Base-by-base conservation (phyloP, 805 yeast species). In the Yamadazyma philogaea region DNA sequence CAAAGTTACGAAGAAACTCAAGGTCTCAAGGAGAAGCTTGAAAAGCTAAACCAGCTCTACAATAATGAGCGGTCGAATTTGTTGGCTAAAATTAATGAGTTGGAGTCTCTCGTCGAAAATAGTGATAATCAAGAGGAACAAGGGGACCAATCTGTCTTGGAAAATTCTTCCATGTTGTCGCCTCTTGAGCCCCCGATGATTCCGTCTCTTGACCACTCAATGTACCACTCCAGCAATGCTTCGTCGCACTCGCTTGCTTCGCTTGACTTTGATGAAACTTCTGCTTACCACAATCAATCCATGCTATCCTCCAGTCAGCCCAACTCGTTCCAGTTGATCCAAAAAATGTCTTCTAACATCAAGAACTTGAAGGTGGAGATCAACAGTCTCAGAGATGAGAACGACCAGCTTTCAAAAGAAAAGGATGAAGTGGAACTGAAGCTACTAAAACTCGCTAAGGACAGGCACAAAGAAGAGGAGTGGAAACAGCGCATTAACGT, bases 301-400 rank as follows among this genome's bases (percentile, higher is more conserved):
- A 31, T 20, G 32, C 14, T 39, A 7, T 10, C 27, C 4, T 19
- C 33, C 10, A 17, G 24, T n/a, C 35, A 30, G n/a, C 28, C 38
- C 11, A 37, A 41, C 20, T 44, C 48, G 16, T 73, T 82, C 34
- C 96, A 85, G 56, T 59, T 87, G 40, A 76, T 87, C 37, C 80
- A 84, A 47, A 86, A 83, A 53, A 73, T 93, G 72, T 81, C 90
- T 35, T 66, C 86, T 0, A 87, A 81, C 38, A 79, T 91, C 15
- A 75, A 96, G 45, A 74, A 90, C 43, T 67, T 91, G 31, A 96
- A 91, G 58, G 76, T 84, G 20, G 97, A 93, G 56, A 60, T 89
- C 12, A 62, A 78, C 33, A 74, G 85, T 0, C 63, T 81, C 39
- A 76, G 71, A 48, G 89, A 84, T 34, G 89, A 85, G 40, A 72